Evolutionary conservation across 164 flowering plant genomes (phyloP), one percentile per base, ranked within the genome.

Genomic region (Macadamia integrifolia): DNA sequence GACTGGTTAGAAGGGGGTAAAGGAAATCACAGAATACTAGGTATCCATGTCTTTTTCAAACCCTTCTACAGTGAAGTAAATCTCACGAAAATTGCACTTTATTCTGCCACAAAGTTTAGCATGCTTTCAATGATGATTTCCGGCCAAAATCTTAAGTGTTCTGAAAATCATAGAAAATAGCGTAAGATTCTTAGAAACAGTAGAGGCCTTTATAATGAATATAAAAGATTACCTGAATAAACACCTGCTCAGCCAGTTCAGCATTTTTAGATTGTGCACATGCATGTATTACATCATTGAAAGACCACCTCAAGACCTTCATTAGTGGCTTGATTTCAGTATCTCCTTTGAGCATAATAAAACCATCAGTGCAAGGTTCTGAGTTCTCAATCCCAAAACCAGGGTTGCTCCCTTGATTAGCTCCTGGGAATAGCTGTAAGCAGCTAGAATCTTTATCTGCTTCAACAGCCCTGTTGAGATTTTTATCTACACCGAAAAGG

Each of bases 241-340:
- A 70, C 77, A 93, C 75, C 74, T 81, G 80, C 83, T 88, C 85
- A 61, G 92, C 96, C 64, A 90, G 76, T 64, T 61, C 73, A 77
- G 65, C 56, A 55, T 88, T 82, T 64, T 68, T 56, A 56, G 76
- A 42, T 55, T 78, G 74, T 59, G 86, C 94, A 79, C 94, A 91
- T 63, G 85, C 79, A 59, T 77, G 82, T 57, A 93, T 82, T 35
- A 93, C 81, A 77, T 87, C 83, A 77, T 44, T 84, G 69, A 87
- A 92, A 60, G 97, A 88, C 81, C 80, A 78, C 71, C 78, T 75
- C 76, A 94, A 71, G 59, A 85, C n/a, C 70, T 76, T 82, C 81
- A 57, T 72, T 30, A 77, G 73, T 35, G 71, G 77, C 50, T 18
- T 13, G n/a, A 69, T 58, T 53, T 59, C 65, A 46, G 9, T 17